Base-by-base conservation (phyloP, 1,284 basidiomycete genomes). In the Spongiforma sp. region DNA sequence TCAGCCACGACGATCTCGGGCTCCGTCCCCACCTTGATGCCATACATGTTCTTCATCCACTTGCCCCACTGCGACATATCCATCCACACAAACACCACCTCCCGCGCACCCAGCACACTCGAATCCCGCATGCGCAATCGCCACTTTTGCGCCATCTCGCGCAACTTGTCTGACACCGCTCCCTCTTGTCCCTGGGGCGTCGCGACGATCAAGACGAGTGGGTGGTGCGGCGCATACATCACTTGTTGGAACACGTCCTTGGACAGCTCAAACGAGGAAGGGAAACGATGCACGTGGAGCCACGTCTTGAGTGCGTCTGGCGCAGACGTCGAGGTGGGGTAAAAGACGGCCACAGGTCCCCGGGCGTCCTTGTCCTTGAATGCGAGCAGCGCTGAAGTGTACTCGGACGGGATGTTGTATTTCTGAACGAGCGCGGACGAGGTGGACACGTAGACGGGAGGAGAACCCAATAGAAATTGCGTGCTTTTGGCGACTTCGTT, bases 21-120 rank as follows among this genome's bases (percentile, higher is more conserved):
- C 60, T 86, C 80, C 17, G 83, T 81, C 1, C 52, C 53, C 28
- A 73, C 53, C 62, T 80, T 79, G 65, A 93, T 79, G 2, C 89
- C 89, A 76, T 96, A 97, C 86, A 94, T 94, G 68, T 88, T 89
- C 82, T 92, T 94, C 78, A 96, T 80, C 94, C 94, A 97, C 61
- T 85, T 89, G 24, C 78, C 82, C 94, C 95, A 96, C 74, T 83
- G 85, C 30, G 87, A 87, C 0, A 81, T 85, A 72, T 97, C 93
- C 85, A 96, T 95, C 88, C 89, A 93, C 11, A 89, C 85, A 77
- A 96, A 97, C 60, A 95, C 85, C 0, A 96, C 89, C 19, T 89
- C 86, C 56, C 87, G 81, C 12, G 76, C 12, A 4, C n/a, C 37
- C 48, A 5, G 10, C 15, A 7, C 33, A n/a, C 17, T 33, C 9